Evolutionary conservation across 164 flowering plant genomes (phyloP).

Genomic region (Kingdonia uniflora): DNA sequence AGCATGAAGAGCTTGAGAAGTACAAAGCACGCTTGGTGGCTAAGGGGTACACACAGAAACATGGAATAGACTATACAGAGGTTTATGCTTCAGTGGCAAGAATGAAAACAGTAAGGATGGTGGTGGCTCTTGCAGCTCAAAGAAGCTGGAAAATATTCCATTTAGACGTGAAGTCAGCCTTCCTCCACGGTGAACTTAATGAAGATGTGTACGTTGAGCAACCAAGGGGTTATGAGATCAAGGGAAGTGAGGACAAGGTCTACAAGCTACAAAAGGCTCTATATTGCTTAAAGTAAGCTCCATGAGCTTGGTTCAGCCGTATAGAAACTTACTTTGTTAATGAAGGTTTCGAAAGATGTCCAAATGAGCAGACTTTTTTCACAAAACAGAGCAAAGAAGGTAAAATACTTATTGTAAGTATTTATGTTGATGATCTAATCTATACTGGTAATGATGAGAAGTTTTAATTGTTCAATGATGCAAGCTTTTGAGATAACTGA

Average conservation of each 20-base stretch:
- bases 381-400: neutral
- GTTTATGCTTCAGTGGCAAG: neutral
- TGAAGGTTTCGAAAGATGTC: neutral
- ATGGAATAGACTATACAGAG: neutral
- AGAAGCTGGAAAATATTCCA: too few relatives aligned
- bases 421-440: conserved; percentile 9
- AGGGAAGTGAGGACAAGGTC: too few relatives aligned
- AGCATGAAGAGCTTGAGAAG: neutral
- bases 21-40: neutral
- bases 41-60: neutral
- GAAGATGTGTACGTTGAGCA: conserved; percentile 10
- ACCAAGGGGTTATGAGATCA: too few relatives aligned
- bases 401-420: neutral
- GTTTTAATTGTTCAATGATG: conserved; percentile 4
- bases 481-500: conserved; percentile 6
- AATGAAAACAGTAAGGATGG: too few relatives aligned
- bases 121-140: too few relatives aligned
- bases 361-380: neutral
- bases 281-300: neutral
- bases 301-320: neutral
- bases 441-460: conserved; percentile 5
- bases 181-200: conserved; percentile 9
- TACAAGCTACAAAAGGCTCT: too few relatives aligned
- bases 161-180: neutral
- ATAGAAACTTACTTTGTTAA: conserved; percentile 8